Conservation (phyloP, 176 grass and related monocot genomes). For the Carex pumila region DNA sequence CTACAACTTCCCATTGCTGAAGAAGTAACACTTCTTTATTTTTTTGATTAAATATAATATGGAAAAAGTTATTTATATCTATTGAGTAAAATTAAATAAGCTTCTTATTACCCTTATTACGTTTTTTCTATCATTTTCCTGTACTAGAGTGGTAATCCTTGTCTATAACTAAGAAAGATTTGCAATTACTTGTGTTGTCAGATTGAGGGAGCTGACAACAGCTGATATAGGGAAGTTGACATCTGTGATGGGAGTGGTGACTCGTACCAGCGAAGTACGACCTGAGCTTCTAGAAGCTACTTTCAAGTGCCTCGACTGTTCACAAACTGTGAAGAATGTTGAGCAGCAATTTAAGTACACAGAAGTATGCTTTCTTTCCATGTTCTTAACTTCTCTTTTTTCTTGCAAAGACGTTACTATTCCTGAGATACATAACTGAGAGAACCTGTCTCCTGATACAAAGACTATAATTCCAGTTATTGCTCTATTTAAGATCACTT, state of each 20-base stretch:
- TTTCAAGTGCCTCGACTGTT: slow-evolving; percentile 94
- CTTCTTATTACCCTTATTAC: not conserved
- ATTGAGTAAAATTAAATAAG: not conserved
- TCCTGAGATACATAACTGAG: not conserved
- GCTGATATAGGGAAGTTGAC: slow-evolving; percentile 90
- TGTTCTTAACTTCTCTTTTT: not conserved
- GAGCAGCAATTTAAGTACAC: slow-evolving; percentile 99
- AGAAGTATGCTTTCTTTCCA: slow-evolving; percentile 41
- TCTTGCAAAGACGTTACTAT: not conserved
- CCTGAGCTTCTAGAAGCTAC: slow-evolving; percentile 85
- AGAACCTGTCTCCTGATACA: not conserved
- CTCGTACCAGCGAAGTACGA: slow-evolving; percentile 89
- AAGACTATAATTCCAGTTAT: not conserved
- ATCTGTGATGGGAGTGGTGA: slow-evolving; percentile 92
- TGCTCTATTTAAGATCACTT: not conserved
- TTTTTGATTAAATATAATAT: not conserved
- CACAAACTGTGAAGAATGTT: slow-evolving; percentile 72
- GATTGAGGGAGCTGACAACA: slow-evolving; percentile 77
- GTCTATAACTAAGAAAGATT: not conserved
- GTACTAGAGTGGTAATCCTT: not conserved
- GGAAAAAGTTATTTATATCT: not conserved
- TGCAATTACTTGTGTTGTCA: slow-evolving; percentile 24
- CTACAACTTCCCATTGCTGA: slow-evolving; percentile 83
- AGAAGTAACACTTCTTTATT: slow-evolving; percentile 34
- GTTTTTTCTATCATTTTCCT: not conserved